Conservation (phyloP, 352 stramenopile genomes). For the Phytophthora sp. region DNA sequence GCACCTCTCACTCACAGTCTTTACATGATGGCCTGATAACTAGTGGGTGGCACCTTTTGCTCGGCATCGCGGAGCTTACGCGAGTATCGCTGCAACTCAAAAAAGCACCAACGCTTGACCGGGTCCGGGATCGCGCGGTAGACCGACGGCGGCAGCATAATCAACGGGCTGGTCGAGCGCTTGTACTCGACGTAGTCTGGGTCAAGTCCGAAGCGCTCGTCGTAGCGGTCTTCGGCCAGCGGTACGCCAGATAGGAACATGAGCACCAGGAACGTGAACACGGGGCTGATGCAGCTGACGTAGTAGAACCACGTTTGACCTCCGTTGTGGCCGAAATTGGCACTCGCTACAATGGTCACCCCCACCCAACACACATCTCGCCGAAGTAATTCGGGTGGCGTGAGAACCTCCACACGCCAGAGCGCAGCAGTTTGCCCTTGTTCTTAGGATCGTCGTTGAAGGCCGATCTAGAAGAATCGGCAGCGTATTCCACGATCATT, state of each 20-base stretch:
- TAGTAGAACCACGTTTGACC: conserved; percentile 53
- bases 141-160: conserved; percentile 54
- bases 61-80: conserved; percentile 44
- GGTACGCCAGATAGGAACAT: conserved; percentile 74
- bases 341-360: conserved; percentile 48
- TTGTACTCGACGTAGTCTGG: conserved; percentile 75
- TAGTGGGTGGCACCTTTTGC: conserved; percentile 16
- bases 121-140: conserved; percentile 44
- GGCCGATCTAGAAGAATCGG: conserved; percentile 63
- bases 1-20: no score
- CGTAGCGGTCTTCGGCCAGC: conserved; percentile 67
- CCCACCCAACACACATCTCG: conserved; percentile 93
- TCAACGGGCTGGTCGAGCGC: conserved; percentile 56
- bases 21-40: conserved; percentile 45
- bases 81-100: conserved; percentile 66
- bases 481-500: conserved; percentile 59
- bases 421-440: conserved; percentile 59
- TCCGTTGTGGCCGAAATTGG: conserved; percentile 41
- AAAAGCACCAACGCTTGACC: conserved; percentile 56
- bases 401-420: conserved; percentile 86
- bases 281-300: conserved; percentile 53
- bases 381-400: conserved; percentile 94
- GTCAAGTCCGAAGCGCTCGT: conserved; percentile 64
- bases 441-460: conserved; percentile 62
- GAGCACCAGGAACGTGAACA: conserved; percentile 69